Evolutionary conservation across 495 filamentous ascomycete species (phyloP).

Genomic region (Glarea lozoyensis): DNA sequence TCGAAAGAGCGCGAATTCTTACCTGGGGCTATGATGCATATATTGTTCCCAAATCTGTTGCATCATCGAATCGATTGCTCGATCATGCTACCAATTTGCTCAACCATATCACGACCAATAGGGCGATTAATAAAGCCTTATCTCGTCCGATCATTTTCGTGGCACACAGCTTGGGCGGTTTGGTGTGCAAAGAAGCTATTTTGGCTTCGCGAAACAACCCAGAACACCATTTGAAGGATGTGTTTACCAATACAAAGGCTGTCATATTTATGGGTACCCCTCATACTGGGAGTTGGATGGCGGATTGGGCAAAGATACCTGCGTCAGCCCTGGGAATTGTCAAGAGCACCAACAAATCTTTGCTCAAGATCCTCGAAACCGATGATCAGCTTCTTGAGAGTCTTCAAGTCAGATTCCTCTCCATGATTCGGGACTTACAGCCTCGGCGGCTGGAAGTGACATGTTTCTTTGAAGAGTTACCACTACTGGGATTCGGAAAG

Average conservation of each 20-base stretch:
- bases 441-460: slow-evolving; percentile 11
- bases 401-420: slow-evolving; percentile 6
- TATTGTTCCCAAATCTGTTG: slow-evolving; percentile 12
- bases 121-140: slow-evolving; percentile 3
- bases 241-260: slow-evolving; percentile 6
- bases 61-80: slow-evolving; percentile 17
- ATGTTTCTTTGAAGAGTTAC: slow-evolving; percentile 16
- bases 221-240: slow-evolving; percentile 8
- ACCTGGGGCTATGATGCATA: slow-evolving; percentile 27
- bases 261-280: slow-evolving; percentile 16
- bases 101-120: slow-evolving; percentile 15
- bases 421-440: slow-evolving; percentile 1
- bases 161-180: slow-evolving; percentile 43
- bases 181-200: slow-evolving; percentile 34
- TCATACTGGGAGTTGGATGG: slow-evolving; percentile 8
- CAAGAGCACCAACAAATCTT: slow-evolving; percentile 15
- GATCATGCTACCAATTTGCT: slow-evolving; percentile 24
- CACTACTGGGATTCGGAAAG: slow-evolving; percentile 11
- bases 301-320: slow-evolving; percentile 15
- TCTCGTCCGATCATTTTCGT: slow-evolving; percentile 35
- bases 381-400: slow-evolving; percentile 18
- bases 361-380: slow-evolving; percentile 16
- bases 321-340: slow-evolving; percentile 14
- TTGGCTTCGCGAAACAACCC: slow-evolving; percentile 8
- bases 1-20: slow-evolving; percentile 21